Evolutionary conservation across 208 protist genomes (phyloP).

Genomic region (Spongospora subterranea): DNA sequence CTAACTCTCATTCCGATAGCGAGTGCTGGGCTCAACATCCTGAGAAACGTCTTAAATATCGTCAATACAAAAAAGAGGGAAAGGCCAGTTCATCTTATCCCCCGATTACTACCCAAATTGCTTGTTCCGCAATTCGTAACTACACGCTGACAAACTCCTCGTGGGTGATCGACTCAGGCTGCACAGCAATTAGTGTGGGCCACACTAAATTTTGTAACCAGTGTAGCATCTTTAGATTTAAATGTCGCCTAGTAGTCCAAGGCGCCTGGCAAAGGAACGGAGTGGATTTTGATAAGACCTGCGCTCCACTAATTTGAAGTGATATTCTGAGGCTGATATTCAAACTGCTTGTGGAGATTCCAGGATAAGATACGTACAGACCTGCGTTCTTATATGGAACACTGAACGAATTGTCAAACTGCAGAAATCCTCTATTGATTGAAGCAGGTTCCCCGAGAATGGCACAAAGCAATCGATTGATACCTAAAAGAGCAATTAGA

Average conservation of each 20-base stretch:
- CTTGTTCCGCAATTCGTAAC: not conserved
- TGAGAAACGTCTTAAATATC: not conserved
- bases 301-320: not conserved
- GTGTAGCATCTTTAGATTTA: constrained; percentile 15
- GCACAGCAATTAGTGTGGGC: no score
- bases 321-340: constrained; percentile 2
- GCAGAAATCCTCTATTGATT: constrained; percentile 26
- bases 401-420: constrained; percentile 42
- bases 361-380: not conserved
- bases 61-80: not conserved
- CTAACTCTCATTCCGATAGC: not conserved
- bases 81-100: not conserved
- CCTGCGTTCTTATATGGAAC: constrained; percentile 37
- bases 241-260: not conserved
- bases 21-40: not conserved
- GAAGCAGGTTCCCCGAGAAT: constrained; percentile 39
- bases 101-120: not conserved
- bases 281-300: not conserved
- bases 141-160: no score
- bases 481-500: not conserved
- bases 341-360: not conserved
- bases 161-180: not conserved
- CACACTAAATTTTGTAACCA: no score
- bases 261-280: not conserved
- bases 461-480: not conserved